Conservation (phyloP, 75 land plant species). For the Isoetes taiwanensis region DNA sequence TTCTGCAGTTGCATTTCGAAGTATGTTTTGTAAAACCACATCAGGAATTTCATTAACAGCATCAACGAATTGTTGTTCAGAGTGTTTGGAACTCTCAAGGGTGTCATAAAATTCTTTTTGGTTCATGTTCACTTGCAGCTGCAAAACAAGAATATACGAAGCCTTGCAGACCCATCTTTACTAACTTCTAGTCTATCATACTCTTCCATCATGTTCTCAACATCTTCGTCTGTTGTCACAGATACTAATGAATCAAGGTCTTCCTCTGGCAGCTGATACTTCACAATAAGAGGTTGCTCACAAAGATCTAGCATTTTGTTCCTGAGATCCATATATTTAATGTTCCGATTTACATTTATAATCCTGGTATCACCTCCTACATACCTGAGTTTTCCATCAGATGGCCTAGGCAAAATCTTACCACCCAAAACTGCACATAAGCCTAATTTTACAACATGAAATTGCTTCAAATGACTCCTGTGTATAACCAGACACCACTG, state of each 20-base stretch:
- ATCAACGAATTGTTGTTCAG: constrained; percentile 41
- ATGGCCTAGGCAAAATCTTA: constrained; percentile 63
- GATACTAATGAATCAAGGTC: constrained; percentile 74
- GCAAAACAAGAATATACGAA: constrained; percentile 51
- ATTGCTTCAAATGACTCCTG: too few relatives aligned
- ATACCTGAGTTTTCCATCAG: constrained; percentile 79
- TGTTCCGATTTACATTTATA: constrained; percentile 34
- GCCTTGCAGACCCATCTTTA: constrained; percentile 32
- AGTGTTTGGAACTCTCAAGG: constrained; percentile 15
- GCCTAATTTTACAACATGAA: constrained; percentile 48
- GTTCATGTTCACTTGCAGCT: constrained; percentile 33
- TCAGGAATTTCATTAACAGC: constrained; percentile 48
- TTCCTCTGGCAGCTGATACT: constrained; percentile 74
- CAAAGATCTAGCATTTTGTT: not conserved
- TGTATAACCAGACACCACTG: too few relatives aligned
- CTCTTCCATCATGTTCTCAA: constrained; percentile 80
- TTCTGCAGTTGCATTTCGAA: too few relatives aligned
- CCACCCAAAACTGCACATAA: constrained; percentile 75
- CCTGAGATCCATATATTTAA: not conserved
- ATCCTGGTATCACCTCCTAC: constrained; percentile 80
- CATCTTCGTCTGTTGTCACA: constrained; percentile 50
- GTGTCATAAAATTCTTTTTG: constrained; percentile 23
- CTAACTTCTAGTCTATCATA: constrained; percentile 38
- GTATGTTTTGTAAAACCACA: too few relatives aligned
- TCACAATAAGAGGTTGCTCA: constrained; percentile 26